Conservation (phyloP, 2,329 filamentous ascomycete genomes). For the Penicillium digitatum region DNA sequence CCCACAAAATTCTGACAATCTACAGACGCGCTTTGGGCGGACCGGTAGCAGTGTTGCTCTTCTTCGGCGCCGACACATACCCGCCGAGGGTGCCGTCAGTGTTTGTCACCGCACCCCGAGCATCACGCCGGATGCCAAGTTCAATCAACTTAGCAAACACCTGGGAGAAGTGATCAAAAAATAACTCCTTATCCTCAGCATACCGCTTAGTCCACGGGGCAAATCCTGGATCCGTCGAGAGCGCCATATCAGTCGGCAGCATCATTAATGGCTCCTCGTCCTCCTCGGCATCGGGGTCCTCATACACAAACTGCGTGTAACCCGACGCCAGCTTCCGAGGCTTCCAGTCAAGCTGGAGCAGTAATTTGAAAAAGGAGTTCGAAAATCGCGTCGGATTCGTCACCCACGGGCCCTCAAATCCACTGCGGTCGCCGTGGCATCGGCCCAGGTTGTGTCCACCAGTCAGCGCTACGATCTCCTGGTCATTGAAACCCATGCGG, state of each 20-base stretch:
- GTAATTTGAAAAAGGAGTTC: conserved; percentile 55
- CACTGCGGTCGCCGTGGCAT: conserved; percentile 54
- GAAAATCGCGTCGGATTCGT: conserved; percentile 57
- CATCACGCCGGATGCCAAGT: conserved; percentile 57
- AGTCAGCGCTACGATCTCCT: conserved; percentile 56
- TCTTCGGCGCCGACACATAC: conserved; percentile 56
- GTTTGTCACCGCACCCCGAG: conserved; percentile 51
- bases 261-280: conserved; percentile 59
- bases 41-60: conserved; percentile 41
- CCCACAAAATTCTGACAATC: conserved; percentile 1
- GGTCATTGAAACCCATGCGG: conserved; percentile 59
- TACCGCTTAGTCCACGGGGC: conserved; percentile 56
- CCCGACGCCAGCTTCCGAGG: conserved; percentile 52
- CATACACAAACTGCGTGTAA: conserved; percentile 56
- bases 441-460: conserved; percentile 57
- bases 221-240: conserved; percentile 54
- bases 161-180: conserved; percentile 58
- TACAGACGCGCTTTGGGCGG: conserved; percentile 30
- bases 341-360: conserved; percentile 53
- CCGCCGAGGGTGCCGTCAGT: conserved; percentile 56
- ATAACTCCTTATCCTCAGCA: conserved; percentile 58
- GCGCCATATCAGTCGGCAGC: conserved; percentile 61
- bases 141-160: conserved; percentile 60
- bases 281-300: conserved; percentile 52
- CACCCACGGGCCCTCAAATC: conserved; percentile 58